Percentiles rank a stretch among this genome's conserved stretches.
Conservation (phyloP, 2,329 filamentous ascomycete genomes). For the Clonostachys rhizophaga region DNA sequence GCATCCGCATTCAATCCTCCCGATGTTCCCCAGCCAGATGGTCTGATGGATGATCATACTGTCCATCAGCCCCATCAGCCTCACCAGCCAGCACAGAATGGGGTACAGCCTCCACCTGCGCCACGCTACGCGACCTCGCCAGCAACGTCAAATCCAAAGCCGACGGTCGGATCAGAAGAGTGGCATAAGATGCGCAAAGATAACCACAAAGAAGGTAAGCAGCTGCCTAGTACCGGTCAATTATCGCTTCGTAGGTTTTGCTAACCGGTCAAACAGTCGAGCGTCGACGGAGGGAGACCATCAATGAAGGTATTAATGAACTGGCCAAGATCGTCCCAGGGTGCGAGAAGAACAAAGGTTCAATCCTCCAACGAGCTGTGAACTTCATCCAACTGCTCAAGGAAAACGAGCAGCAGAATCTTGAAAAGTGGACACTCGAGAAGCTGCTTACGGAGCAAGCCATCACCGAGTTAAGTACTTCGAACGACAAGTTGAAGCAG, state of each 20-base stretch:
- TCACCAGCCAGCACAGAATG: slow-evolving; percentile 30
- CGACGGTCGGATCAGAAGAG: slow-evolving; percentile 90
- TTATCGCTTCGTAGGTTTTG: background rate
- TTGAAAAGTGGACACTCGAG: slow-evolving; percentile 89
- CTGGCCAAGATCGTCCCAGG: slow-evolving; percentile 95
- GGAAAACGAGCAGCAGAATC: slow-evolving; percentile 89
- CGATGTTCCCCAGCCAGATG: slow-evolving; percentile 2
- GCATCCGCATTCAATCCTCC: background rate
- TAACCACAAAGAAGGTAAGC: slow-evolving; percentile 95
- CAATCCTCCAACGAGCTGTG: slow-evolving; percentile 88
- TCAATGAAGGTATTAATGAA: slow-evolving; percentile 98
- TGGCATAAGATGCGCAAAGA: slow-evolving; percentile 98
- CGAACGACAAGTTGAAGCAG: slow-evolving; percentile 80
- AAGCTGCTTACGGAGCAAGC: slow-evolving; percentile 88
- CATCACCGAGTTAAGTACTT: slow-evolving; percentile 80
- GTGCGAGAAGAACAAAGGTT: slow-evolving; percentile 98
- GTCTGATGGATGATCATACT: slow-evolving; percentile 7
- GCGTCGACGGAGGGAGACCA: slow-evolving; percentile 91
- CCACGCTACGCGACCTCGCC: slow-evolving; percentile 33
- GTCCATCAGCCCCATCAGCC: slow-evolving; percentile 11
- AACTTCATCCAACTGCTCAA: slow-evolving; percentile 93
- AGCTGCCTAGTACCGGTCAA: background rate
- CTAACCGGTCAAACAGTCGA: slow-evolving; percentile 60
- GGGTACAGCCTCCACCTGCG: slow-evolving; percentile 16
- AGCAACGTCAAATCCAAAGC: slow-evolving; percentile 57